Evolutionary conservation across 129 eudicot genomes (phyloP), one percentile per base, ranked within the genome.

Genomic region (Daucus carota): DNA sequence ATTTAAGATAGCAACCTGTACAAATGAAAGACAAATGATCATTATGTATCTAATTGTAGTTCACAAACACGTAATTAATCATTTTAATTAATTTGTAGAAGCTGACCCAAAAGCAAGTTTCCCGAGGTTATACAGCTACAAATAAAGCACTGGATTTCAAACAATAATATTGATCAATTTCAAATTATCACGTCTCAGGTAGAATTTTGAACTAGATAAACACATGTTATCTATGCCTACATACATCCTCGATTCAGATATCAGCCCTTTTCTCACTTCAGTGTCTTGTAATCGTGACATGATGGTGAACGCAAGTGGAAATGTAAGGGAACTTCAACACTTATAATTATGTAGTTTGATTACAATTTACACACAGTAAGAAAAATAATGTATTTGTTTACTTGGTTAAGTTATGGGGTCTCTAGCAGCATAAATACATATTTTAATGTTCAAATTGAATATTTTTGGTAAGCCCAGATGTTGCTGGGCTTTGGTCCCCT

Each of bases 1-100:
- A 86, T 95, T 88, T 90, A 95, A 70, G 65, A 95, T 88, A 81
- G 96, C 82, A 83, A 91, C 85, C 97, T 95, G 87, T 54, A 80
- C 33, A 79, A 65, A 85, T 69, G 41, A 7, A 28, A 79, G 73
- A 68, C 33, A 38, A 40, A 41, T 71, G 73, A 86, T 74, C 29
- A 73, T 74, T 44, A 77, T 73, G 36, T 75, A 70, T 42, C 48
- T 52, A 42, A 17, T 38, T 57, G 46, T 68, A 77, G 13, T 57
- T 17, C 54, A 75, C 14, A 59, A 57, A 59, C 50, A 34, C 3
- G 15, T 2, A 11, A 74, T 9, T 24, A 36, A 41, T 36, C 8
- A 20, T 41, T 70, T 24, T 13, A 38, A n/a, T 70, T 38, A 5
- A 24, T 70, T 70, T 68, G 2, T 18, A 68, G 13, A 68, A 8